Percentiles rank a stretch among this genome's conserved stretches.
Conservation (phyloP, 495 filamentous ascomycete species). For the Hypoxylon cercidicola region DNA sequence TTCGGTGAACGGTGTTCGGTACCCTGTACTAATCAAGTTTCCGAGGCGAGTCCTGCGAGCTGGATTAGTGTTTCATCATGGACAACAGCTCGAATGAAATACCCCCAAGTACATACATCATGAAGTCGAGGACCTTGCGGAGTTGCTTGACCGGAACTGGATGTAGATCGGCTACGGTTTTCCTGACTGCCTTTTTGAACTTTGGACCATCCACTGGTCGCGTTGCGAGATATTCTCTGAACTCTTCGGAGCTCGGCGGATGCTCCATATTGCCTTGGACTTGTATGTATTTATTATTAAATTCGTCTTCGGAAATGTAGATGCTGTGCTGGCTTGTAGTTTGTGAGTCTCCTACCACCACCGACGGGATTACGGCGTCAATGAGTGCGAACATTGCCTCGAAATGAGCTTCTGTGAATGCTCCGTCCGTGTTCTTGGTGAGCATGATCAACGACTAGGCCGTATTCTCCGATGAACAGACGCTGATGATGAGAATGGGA, state of each 20-base stretch:
- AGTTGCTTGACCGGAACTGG: constrained; percentile 1
- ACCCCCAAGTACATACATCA: background rate
- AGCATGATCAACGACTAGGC: no score
- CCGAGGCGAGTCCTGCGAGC: constrained; percentile 11
- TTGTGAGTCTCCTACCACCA: no score
- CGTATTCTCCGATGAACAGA: no score
- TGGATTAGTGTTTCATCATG: background rate
- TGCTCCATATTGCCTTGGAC: background rate
- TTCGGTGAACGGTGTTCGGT: constrained; percentile 13
- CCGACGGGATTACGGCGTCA: no score
- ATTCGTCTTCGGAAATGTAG: constrained; percentile 7
- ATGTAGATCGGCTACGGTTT: background rate
- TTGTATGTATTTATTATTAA: background rate
- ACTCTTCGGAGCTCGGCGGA: constrained; percentile 5
- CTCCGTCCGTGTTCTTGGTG: no score
- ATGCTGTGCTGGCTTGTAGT: background rate
- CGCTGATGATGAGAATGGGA: no score
- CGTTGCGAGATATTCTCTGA: constrained; percentile 10
- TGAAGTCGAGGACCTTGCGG: background rate
- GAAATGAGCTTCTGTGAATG: no score
- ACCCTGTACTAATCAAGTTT: constrained; percentile 36
- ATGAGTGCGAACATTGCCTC: no score
- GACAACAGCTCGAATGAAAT: background rate
- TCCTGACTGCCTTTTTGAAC: constrained; percentile 5
- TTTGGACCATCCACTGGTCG: constrained; percentile 11